phyloP scores from a whole-genome alignment of 2,329 filamentous ascomycete genomes.

The Stagonosporopsis rhizophila region DNA sequence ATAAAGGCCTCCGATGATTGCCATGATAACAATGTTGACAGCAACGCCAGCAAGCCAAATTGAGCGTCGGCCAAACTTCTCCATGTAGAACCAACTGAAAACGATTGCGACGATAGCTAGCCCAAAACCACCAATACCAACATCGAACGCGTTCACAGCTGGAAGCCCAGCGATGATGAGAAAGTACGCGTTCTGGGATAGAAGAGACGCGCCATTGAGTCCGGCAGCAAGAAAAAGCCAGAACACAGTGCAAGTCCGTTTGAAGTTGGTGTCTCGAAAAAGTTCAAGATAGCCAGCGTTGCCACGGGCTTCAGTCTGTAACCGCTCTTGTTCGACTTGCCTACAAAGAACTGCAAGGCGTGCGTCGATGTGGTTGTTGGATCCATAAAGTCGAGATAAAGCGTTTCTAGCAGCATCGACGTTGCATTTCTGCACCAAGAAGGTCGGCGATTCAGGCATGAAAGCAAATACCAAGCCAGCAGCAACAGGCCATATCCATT shows the following conservation, averaged over 20 bases:
- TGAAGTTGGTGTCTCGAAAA: conserved; percentile 9
- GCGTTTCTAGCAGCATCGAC: conserved; percentile 7
- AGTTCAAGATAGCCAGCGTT: conserved; percentile 10
- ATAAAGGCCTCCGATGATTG: conserved; percentile 9
- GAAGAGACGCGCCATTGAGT: conserved; percentile 13
- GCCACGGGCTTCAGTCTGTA: conserved; percentile 5
- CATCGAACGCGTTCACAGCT: conserved; percentile 13
- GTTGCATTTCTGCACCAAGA: conserved; percentile 14
- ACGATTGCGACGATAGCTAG: conserved; percentile 14
- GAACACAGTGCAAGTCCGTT: conserved; percentile 14
- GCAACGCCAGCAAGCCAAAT: conserved; percentile 12
- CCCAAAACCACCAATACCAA: conserved; percentile 17
- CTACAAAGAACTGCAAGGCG: conserved; percentile 6
- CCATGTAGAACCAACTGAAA: conserved; percentile 15
- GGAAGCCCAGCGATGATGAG: conserved; percentile 14
- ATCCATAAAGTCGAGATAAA: conserved; percentile 6
- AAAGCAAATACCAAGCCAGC: background rate
- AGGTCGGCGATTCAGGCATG: conserved; percentile 18
- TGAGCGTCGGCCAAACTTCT: conserved; percentile 16
- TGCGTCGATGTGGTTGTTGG: conserved; percentile 11
- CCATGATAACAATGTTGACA: conserved; percentile 9
- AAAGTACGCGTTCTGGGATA: conserved; percentile 15
- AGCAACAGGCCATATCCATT: conserved; percentile 15
- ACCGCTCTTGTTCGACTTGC: conserved; percentile 6
- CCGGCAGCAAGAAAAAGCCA: conserved; percentile 17